Evolutionary conservation across 1,284 basidiomycete species (phyloP).

Genomic region (Mycosarcoma mackinlayi): DNA sequence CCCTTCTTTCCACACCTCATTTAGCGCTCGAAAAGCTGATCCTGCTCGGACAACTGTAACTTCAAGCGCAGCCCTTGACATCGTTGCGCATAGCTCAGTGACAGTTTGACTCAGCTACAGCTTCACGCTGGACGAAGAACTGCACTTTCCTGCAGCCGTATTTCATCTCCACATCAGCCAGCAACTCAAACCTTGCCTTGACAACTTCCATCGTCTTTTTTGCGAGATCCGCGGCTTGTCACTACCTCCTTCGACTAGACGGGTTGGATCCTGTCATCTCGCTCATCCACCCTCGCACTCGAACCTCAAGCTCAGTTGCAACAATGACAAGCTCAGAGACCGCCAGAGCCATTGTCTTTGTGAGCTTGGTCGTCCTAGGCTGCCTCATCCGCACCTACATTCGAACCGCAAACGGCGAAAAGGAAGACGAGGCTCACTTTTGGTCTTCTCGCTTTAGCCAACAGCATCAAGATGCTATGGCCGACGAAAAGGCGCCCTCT

Average conservation of each 20-base stretch:
- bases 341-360: slow-evolving; percentile 33
- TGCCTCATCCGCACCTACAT: slow-evolving; percentile 49
- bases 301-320: slow-evolving; percentile 4
- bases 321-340: slow-evolving; percentile 42
- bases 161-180: slow-evolving; percentile 6
- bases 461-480: background rate
- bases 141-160: background rate
- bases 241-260: too few species aligned
- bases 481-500: background rate
- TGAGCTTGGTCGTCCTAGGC: slow-evolving; percentile 33
- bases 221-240: too few species aligned
- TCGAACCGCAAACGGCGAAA: slow-evolving; percentile 43
- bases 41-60: too few species aligned
- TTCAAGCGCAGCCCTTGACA: too few species aligned
- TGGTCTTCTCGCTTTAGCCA: slow-evolving; percentile 41
- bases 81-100: too few species aligned
- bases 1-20: too few species aligned
- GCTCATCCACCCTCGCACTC: too few species aligned
- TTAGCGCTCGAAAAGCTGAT: too few species aligned
- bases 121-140: background rate
- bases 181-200: slow-evolving; percentile 5
- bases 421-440: slow-evolving; percentile 42
- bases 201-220: background rate
- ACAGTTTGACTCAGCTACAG: too few species aligned
- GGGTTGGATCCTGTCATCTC: too few species aligned